These are phyloP conservation scores for Linderniella brevidens DNA, from an alignment of 257 asterid genomes.

Conservation along the genomic window DNA sequence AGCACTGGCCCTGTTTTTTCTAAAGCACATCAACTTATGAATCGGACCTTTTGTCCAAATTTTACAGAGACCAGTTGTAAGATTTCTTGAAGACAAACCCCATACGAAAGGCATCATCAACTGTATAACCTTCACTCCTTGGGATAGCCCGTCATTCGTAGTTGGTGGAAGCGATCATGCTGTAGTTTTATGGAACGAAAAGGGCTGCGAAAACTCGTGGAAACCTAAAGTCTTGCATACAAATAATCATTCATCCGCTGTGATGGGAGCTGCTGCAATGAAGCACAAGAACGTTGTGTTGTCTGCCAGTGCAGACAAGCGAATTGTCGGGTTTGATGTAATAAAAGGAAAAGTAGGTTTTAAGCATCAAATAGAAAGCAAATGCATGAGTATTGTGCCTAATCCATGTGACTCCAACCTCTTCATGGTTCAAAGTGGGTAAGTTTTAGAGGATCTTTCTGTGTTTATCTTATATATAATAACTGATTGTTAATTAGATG, in stretches of 20 bases:
- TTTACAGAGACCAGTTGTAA: constrained; percentile 34
- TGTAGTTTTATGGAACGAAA: constrained; percentile 64
- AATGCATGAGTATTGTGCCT: constrained; percentile 87
- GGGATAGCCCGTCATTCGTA: constrained; percentile 59
- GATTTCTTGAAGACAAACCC: constrained; percentile 56
- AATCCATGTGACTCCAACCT: constrained; percentile 86
- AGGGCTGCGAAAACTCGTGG: constrained; percentile 49
- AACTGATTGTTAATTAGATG: not conserved
- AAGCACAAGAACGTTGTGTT: constrained; percentile 55
- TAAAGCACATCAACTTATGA: too few species aligned
- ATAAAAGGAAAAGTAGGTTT: constrained; percentile 36
- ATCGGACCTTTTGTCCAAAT: too few species aligned
- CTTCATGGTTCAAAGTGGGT: constrained; percentile 94
- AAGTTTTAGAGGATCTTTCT: constrained; percentile 14
- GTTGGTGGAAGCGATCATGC: constrained; percentile 94
- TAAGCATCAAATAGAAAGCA: constrained; percentile 65
- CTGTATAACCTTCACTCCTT: constrained; percentile 74
- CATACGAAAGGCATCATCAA: constrained; percentile 73
- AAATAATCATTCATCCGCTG: constrained; percentile 63
- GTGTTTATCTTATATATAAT: too few species aligned
- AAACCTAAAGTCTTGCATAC: constrained; percentile 45
- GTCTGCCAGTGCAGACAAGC: constrained; percentile 80
- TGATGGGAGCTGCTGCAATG: constrained; percentile 88
- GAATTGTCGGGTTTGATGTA: constrained; percentile 53
- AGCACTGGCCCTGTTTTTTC: not conserved